A percentile compares a stretch with the other conserved stretches of the same genome.
phyloP scores from a whole-genome alignment of 1,284 basidiomycete genomes.

The Ganoderma resinaceum region DNA sequence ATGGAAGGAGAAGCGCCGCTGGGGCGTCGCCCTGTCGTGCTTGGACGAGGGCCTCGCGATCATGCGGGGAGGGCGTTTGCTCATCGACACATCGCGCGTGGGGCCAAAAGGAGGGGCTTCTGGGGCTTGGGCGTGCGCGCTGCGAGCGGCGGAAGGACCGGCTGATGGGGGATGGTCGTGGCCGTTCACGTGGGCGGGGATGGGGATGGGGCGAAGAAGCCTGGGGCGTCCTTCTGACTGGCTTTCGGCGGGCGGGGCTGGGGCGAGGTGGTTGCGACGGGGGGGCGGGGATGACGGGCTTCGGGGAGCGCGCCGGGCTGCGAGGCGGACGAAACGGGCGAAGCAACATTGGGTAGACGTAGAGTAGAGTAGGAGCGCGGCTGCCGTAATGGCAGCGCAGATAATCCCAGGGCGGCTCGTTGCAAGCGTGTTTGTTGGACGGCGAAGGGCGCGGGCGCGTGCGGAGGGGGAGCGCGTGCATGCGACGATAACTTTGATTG shows the following conservation, averaged over 20 bases:
- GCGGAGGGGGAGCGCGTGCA: slow-evolving; percentile 11
- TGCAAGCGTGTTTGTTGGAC: slow-evolving; percentile 19
- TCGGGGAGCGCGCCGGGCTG: slow-evolving; percentile 1
- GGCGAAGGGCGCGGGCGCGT: slow-evolving; percentile 14
- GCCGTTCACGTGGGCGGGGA: slow-evolving; percentile 30
- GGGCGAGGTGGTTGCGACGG: slow-evolving; percentile 6
- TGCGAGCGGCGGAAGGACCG: slow-evolving; percentile 7
- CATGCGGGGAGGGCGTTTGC: slow-evolving; percentile 24
- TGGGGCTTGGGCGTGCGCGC: slow-evolving; percentile 18
- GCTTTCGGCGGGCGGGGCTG: neutral
- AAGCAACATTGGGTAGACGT: slow-evolving; percentile 13
- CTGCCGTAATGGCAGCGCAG: slow-evolving; percentile 24
- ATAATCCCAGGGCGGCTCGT: slow-evolving; percentile 7
- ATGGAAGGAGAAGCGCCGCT: slow-evolving; percentile 24
- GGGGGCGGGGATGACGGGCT: slow-evolving; percentile 14
- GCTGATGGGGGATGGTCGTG: slow-evolving; percentile 17
- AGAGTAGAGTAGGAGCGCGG: slow-evolving; percentile 12
- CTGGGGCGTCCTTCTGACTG: slow-evolving; percentile 21
- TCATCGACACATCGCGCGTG: slow-evolving; percentile 13
- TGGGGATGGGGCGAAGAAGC: slow-evolving; percentile 11
- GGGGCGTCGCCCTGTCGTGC: neutral
- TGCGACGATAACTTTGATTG: slow-evolving; percentile 31
- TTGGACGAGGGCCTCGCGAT: slow-evolving; percentile 16
- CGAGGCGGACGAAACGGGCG: slow-evolving; percentile 7
- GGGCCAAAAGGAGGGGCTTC: slow-evolving; percentile 15